Conservation (phyloP, 2,329 filamentous ascomycete species). For the Pseudocercospora cruenta region DNA sequence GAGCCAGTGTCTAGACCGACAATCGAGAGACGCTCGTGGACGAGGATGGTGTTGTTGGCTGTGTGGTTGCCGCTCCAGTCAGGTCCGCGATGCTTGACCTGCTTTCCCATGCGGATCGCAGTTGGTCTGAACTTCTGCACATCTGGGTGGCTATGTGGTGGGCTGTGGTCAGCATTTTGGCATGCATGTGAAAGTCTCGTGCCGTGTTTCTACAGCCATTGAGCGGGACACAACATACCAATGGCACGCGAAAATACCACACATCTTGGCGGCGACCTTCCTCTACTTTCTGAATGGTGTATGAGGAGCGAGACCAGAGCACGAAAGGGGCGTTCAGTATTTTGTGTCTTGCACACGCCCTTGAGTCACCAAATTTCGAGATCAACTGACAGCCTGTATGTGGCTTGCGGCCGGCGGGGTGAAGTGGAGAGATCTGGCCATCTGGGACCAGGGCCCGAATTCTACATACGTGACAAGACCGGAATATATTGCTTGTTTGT, state of each 20-base stretch:
- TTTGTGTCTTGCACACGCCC: neutral
- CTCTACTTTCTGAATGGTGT: neutral
- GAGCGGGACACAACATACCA: slow-evolving; percentile 71
- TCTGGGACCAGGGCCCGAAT: neutral
- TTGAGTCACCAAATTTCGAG: neutral
- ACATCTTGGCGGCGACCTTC: slow-evolving; percentile 65
- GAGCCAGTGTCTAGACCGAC: slow-evolving; percentile 96
- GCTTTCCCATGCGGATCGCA: slow-evolving; percentile 89
- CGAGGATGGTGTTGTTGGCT: slow-evolving; percentile 91
- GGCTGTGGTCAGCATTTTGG: slow-evolving; percentile 16
- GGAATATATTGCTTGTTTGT: no score
- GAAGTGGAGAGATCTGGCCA: neutral
- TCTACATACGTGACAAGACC: no score
- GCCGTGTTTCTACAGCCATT: slow-evolving; percentile 63
- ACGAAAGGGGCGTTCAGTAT: neutral
- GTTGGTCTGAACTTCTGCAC: slow-evolving; percentile 96
- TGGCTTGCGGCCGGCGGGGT: neutral
- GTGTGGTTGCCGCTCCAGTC: slow-evolving; percentile 94
- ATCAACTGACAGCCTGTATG: neutral
- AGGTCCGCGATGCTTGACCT: slow-evolving; percentile 94
- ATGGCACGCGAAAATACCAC: slow-evolving; percentile 96
- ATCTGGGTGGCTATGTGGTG: slow-evolving; percentile 71
- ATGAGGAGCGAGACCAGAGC: neutral
- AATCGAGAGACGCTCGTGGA: slow-evolving; percentile 96
- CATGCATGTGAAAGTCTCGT: slow-evolving; percentile 21